These are phyloP conservation scores for Calycina marina DNA, from an alignment of 2,329 filamentous ascomycete species.

Conservation along the genomic window DNA sequence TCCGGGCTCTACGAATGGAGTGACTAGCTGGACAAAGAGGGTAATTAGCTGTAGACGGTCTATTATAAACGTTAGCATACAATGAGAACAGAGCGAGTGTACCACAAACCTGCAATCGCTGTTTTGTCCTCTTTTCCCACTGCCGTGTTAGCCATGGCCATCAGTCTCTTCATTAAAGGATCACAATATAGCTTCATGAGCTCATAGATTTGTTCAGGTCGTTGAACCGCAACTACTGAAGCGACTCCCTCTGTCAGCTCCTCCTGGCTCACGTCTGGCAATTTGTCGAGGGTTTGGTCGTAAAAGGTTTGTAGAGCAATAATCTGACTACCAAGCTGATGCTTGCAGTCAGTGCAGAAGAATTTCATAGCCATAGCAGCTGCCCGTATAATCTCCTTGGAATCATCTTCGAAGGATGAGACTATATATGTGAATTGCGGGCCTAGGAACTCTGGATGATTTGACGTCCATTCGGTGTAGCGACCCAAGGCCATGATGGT, in stretches of 20 bases:
- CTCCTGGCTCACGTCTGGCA: conserved; percentile 79
- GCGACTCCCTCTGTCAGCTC: conserved; percentile 95
- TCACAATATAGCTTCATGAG: conserved; percentile 88
- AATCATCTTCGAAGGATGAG: conserved; percentile 75
- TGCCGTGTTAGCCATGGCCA: conserved; percentile 75
- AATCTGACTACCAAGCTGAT: conserved; percentile 71
- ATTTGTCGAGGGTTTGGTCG: conserved; percentile 70
- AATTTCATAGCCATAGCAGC: conserved; percentile 92
- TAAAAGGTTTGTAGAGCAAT: conserved; percentile 85
- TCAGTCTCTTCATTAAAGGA: conserved; percentile 72
- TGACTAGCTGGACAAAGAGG: conserved; percentile 66
- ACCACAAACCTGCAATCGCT: conserved; percentile 60
- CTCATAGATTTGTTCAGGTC: conserved; percentile 63
- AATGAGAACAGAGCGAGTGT: conserved; percentile 1
- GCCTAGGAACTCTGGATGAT: conserved; percentile 83
- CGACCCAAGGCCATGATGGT: conserved; percentile 94
- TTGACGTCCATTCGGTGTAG: conserved; percentile 95
- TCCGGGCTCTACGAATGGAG: conserved; percentile 57
- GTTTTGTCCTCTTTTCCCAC: conserved; percentile 54
- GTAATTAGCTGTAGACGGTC: conserved; percentile 89
- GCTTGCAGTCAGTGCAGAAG: conserved; percentile 89
- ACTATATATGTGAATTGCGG: conserved; percentile 93
- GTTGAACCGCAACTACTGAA: conserved; percentile 77
- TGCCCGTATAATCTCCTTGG: conserved; percentile 80
- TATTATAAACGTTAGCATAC: conserved; percentile 17